Evolutionary conservation across 306 rosid species (phyloP).

Genomic region (Vigna mungo): DNA sequence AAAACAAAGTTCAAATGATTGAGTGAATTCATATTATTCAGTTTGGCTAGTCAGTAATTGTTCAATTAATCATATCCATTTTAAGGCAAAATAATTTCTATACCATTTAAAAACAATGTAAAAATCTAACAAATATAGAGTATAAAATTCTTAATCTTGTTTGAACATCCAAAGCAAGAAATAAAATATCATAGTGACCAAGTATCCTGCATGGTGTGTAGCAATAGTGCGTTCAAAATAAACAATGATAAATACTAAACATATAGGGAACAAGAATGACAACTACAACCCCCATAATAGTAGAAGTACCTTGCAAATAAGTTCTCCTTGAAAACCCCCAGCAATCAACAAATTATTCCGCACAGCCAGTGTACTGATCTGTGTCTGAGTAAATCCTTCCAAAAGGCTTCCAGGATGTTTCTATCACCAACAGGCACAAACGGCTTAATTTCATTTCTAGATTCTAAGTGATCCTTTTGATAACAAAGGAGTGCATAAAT

Average conservation of each 20-base stretch:
- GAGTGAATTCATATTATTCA: constrained; percentile 2
- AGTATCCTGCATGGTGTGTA: background rate
- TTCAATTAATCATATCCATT: constrained; percentile 34
- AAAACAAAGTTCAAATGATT: constrained; percentile 1
- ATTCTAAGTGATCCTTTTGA: background rate
- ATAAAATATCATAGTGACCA: background rate
- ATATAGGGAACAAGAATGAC: background rate
- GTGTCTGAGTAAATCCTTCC: constrained; percentile 84
- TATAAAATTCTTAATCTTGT: constrained; percentile 9
- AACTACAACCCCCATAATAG: constrained; percentile 1
- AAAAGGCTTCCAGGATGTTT: constrained; percentile 84
- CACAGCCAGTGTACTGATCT: constrained; percentile 79
- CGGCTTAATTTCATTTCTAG: constrained; percentile 22
- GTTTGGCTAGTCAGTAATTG: constrained; percentile 2
- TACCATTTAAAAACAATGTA: background rate
- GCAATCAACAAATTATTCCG: constrained; percentile 78
- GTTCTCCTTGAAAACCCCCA: constrained; percentile 90
- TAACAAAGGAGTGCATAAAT: constrained; percentile 8
- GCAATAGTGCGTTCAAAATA: background rate
- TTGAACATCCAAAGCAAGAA: constrained; percentile 4
- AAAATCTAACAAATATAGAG: background rate
- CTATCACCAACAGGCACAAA: constrained; percentile 46
- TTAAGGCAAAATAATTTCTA: constrained; percentile 6
- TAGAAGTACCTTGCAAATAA: constrained; percentile 78
- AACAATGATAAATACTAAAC: background rate